A percentile compares a stretch with the other conserved stretches of the same genome.
These are phyloP conservation scores for Zymoseptoria brevis DNA, from an alignment of 2,329 filamentous ascomycete species.

Conservation along the genomic window DNA sequence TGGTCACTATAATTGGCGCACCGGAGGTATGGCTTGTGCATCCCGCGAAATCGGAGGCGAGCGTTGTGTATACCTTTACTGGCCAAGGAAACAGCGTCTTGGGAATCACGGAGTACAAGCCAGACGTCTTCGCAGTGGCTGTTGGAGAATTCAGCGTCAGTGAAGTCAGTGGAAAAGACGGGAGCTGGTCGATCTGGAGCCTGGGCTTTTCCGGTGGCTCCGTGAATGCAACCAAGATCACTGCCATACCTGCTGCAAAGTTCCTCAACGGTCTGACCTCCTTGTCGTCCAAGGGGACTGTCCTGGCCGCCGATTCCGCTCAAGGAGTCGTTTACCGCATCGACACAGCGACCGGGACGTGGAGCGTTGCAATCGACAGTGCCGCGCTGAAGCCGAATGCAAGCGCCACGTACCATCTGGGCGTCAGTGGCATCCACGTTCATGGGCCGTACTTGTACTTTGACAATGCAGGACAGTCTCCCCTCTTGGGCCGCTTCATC, in stretches of 20 bases:
- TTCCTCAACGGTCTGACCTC: constrained; percentile 13
- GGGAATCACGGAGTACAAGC: not conserved
- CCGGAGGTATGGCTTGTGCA: not conserved
- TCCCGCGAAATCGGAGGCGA: not conserved
- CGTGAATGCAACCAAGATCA: not conserved
- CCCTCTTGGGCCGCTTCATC: not conserved
- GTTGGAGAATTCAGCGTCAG: not conserved
- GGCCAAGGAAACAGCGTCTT: not conserved
- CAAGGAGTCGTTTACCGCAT: constrained; percentile 9
- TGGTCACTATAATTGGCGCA: not conserved
- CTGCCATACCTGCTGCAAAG: constrained; percentile 4
- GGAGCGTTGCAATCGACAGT: constrained; percentile 8
- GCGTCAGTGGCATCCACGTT: constrained; percentile 16
- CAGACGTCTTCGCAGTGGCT: not conserved
- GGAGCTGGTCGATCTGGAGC: constrained; percentile 1
- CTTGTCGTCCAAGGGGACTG: not conserved
- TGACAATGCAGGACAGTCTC: constrained; percentile 3
- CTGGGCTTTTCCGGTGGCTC: constrained; percentile 1
- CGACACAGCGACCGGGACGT: constrained; percentile 1
- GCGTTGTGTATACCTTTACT: not conserved
- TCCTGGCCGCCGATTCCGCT: constrained; percentile 9
- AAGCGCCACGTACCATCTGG: constrained; percentile 2
- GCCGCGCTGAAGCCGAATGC: constrained; percentile 13
- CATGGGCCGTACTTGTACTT: constrained; percentile 10
- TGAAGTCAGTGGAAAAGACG: not conserved